phyloP scores from a whole-genome alignment of 495 filamentous ascomycete genomes.

The Talaromyces nanjingensis region DNA sequence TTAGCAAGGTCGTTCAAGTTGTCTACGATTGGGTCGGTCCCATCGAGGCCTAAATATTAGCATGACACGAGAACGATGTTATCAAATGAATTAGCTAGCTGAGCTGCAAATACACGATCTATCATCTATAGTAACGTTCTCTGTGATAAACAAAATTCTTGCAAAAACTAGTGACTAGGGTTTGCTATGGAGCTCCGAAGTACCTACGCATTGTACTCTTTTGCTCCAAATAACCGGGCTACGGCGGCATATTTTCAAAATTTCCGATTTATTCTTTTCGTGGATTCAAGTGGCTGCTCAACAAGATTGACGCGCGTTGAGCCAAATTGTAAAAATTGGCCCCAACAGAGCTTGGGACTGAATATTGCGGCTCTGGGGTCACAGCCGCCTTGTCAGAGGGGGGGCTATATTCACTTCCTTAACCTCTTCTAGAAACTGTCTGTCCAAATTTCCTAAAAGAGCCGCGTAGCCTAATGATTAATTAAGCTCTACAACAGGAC shows the following conservation, averaged over 20 bases:
- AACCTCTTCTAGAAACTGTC: not conserved
- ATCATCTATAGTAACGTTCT: no score
- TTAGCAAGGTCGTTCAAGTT: not conserved
- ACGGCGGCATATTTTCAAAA: no score
- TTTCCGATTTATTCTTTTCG: not conserved
- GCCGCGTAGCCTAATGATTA: not conserved
- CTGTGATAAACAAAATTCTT: no score
- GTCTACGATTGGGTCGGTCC: not conserved
- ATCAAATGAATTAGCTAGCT: not conserved
- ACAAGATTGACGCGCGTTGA: not conserved
- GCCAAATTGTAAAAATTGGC: no score
- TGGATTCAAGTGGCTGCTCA: not conserved
- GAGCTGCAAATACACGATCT: not conserved
- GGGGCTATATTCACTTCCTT: not conserved
- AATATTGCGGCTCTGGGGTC: not conserved
- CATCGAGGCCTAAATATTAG: not conserved
- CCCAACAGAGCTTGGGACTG: no score
- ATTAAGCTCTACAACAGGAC: not conserved
- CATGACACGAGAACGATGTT: not conserved
- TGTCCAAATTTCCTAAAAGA: not conserved
- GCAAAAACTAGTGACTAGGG: not conserved
- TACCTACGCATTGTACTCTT: not conserved
- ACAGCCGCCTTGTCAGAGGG: not conserved
- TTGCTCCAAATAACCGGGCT: no score
- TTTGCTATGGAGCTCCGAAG: not conserved